Conservation (phyloP, 2,329 filamentous ascomycete genomes). For the Aspergillus sp. region DNA sequence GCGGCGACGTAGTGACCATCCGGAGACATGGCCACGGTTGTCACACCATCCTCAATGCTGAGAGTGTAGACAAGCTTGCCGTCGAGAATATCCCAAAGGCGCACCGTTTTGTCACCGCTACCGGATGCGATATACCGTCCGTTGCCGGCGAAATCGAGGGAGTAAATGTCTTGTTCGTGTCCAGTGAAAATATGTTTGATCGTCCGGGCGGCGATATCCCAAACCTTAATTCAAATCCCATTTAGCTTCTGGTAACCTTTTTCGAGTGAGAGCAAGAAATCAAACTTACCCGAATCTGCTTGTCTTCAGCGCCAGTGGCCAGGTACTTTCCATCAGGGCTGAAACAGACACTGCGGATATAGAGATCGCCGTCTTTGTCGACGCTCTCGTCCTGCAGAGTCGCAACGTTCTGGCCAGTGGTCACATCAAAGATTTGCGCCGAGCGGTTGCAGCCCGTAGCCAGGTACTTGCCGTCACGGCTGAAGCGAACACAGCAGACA, state of each 20-base stretch:
- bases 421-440: conserved; percentile 98
- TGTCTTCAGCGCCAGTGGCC: conserved; percentile 94
- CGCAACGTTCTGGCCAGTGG: conserved; percentile 76
- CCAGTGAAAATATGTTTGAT: conserved; percentile 94
- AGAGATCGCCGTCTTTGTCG: conserved; percentile 82
- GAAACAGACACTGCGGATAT: conserved; percentile 97
- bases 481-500: conserved; percentile 96
- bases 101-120: conserved; percentile 86
- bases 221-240: conserved; percentile 56
- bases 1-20: conserved; percentile 91
- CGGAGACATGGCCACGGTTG: conserved; percentile 92
- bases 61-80: conserved; percentile 75
- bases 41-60: conserved; percentile 92
- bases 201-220: conserved; percentile 76
- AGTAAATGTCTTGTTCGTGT: conserved; percentile 98
- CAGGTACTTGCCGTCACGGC: conserved; percentile 87
- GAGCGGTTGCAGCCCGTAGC: conserved; percentile 95
- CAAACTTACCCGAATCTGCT: conserved; percentile 71
- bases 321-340: conserved; percentile 91
- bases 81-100: conserved; percentile 89
- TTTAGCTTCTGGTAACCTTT: conserved; percentile 2
- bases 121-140: conserved; percentile 92
- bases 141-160: conserved; percentile 86
- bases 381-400: conserved; percentile 82
- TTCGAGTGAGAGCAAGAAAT: too few relatives aligned